A percentile compares a stretch with the other conserved stretches of the same genome.
Evolutionary conservation across 2,329 filamentous ascomycete genomes (phyloP).

Genomic region (Myriosclerotinia curreyana): DNA sequence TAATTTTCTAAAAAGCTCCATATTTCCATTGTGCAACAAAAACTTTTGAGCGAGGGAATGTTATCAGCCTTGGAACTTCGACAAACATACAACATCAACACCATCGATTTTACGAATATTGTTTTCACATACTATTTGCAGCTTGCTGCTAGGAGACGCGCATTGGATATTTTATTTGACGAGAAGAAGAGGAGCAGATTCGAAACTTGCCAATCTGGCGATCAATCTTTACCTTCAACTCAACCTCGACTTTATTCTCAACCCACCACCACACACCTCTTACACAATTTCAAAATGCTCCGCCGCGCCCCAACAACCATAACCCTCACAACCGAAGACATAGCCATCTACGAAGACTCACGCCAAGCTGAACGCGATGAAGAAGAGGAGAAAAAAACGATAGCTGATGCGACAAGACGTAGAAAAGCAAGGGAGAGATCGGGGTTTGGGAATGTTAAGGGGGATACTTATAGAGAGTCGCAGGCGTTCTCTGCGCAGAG

Average conservation of each 20-base stretch:
- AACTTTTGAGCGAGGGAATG: not conserved
- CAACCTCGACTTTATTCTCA: not conserved
- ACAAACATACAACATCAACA: not conserved
- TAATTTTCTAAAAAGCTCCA: not conserved
- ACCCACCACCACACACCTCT: not conserved
- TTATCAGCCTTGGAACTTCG: not conserved
- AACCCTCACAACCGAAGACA: slow-evolving; percentile 65
- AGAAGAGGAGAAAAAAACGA: slow-evolving; percentile 23
- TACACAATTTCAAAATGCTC: slow-evolving; percentile 50
- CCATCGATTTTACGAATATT: not conserved
- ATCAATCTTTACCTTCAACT: not conserved
- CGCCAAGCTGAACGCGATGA: slow-evolving; percentile 36
- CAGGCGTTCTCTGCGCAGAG: slow-evolving; percentile 21
- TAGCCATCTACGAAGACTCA: slow-evolving; percentile 65
- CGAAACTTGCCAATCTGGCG: not conserved
- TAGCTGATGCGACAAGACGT: not conserved
- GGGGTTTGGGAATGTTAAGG: not conserved
- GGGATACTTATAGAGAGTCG: not conserved
- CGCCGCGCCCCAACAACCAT: slow-evolving; percentile 66
- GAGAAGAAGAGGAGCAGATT: not conserved
- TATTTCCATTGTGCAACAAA: not conserved
- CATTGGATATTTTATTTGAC: not conserved
- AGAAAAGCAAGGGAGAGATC: slow-evolving; percentile 3
- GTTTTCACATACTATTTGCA: not conserved
- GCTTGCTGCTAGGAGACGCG: not conserved